Evolutionary conservation across 176 grass and related monocot species (phyloP), one percentile per base, ranked within the genome.

Genomic region (Avena eriantha): DNA sequence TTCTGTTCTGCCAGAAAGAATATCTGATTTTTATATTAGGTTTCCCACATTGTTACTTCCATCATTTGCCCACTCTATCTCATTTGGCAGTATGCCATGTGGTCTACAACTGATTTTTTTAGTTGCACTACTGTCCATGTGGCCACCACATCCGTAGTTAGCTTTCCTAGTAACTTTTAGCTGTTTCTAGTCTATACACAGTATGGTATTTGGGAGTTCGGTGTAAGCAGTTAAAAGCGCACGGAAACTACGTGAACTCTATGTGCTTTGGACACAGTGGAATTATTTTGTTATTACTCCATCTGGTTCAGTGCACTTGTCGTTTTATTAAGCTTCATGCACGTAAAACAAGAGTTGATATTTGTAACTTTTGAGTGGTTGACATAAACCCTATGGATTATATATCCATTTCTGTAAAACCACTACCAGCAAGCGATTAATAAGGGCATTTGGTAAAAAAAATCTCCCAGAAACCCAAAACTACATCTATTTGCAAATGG

Each of bases 1-100:
- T 78, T 58, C 31, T 63, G 73, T 66, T 60, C 34, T 65, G 46
- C 17, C 58, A 35, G 22, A 18, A 59, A n/a, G 5, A 51, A 58
- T 57, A 58, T 83, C 14, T 72, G 35, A 45, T 54, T 67, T 4
- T 23, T 50, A 67, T 39, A 55, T 69, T 48, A 83, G 35, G 14
- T 29, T 83, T 57, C 4, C 15, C 22, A 15, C 13, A 55, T 35
- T 67, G 33, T 78, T 85, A 17, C 34, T 12, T 29, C 8, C 73
- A 66, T 56, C 73, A 55, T 78, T 55, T 85, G 9, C 21, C 4
- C 41, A 26, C 45, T 67, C 14, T 41, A 18, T 84, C 31, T 77
- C 39, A n/a, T 85, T 41, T 43, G 3, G 63, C 48, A 85, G n/a
- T 85, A 65, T 43, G 46, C 59, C 60, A 41, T 67, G 61, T 66